A percentile compares a stretch with the other conserved stretches of the same genome.
Conservation (phyloP, 306 rosid genomes). For the Sindora glabra region DNA sequence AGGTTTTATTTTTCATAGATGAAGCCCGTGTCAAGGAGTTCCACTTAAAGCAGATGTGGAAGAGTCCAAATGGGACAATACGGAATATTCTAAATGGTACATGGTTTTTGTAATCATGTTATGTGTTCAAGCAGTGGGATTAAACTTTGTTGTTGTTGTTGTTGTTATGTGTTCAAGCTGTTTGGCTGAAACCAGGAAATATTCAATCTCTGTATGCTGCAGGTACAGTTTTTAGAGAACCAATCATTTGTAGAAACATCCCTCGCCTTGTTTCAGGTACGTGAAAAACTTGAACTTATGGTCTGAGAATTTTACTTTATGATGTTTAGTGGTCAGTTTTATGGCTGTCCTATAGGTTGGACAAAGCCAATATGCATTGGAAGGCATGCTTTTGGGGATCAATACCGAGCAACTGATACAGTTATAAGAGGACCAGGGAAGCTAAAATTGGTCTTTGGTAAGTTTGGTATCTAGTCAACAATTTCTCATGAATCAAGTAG, state of each 20-base stretch:
- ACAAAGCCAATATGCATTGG: conserved; percentile 94
- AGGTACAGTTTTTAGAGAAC: conserved; percentile 98
- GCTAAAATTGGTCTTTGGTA: conserved; percentile 86
- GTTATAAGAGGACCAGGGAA: conserved; percentile 78
- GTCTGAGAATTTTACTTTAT: neutral
- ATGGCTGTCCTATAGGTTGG: conserved; percentile 58
- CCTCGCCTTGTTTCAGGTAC: conserved; percentile 96
- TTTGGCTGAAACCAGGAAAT: neutral
- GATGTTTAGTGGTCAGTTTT: conserved; percentile 4
- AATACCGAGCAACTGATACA: conserved; percentile 87
- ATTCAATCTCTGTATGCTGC: conserved; percentile 11
- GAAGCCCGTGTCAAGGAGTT: conserved; percentile 86
- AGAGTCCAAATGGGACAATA: conserved; percentile 95
- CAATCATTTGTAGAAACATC: conserved; percentile 80
- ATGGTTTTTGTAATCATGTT: conserved; percentile 8
- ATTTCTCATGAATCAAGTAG: conserved; percentile 1
- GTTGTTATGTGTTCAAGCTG: neutral
- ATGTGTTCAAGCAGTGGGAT: neutral
- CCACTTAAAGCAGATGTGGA: conserved; percentile 85
- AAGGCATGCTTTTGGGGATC: conserved; percentile 98
- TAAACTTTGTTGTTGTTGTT: no score
- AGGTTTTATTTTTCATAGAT: conserved; percentile 43
- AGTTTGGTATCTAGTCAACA: conserved; percentile 14
- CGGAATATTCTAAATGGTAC: conserved; percentile 92
- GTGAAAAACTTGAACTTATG: neutral